Evolutionary conservation across 129 eudicot genomes (phyloP), one percentile per base, ranked within the genome.

Genomic region (Lactuca sativa): DNA sequence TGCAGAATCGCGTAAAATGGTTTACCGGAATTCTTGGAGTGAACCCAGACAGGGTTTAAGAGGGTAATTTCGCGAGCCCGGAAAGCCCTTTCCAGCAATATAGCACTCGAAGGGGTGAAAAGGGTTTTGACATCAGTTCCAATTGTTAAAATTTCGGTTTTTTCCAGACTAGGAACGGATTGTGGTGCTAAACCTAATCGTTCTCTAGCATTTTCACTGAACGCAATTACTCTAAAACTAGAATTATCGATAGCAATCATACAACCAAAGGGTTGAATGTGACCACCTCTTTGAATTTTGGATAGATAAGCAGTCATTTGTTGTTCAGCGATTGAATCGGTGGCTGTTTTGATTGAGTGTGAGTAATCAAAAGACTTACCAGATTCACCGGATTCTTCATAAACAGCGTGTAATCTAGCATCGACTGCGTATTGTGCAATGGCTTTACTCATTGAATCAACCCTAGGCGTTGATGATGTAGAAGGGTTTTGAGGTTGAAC

Each of bases 1-100:
- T 95, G 99, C 81, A 95, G 57, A 77, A 95, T 90, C 3, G 90
- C 99, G 49, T 90, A 95, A 80, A 95, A 90, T 70, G 99, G 99
- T 61, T 84, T 95, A 10, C 89, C 86, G 0, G 97, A 85, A 34
- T 60, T 62, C 82, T 74, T 85, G n/a, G 99, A 90, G 53, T 90
- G 89, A 56, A 95, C 72, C 97, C 91, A 81, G 54, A 90, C 75
- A 4, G 99, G 99, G 80, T 90, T 95, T 66, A 84, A 11, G 0
- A 83, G 76, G 1, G 93, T 83, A 8, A 87, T 82, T 21, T 95
- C 97, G 1, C 89, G 67, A 0, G 97, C 93, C 9, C 83, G 88
- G 73, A 95, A 90, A 6, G 93, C 88, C 70, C 81, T 74, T 34
- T 82, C 90, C 1, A 95, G 88, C 77, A 86, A 47, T 0, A 66